These are phyloP conservation scores for Fusarium verticillioides DNA, from an alignment of 2,329 filamentous ascomycete genomes.

Conservation along the genomic window DNA sequence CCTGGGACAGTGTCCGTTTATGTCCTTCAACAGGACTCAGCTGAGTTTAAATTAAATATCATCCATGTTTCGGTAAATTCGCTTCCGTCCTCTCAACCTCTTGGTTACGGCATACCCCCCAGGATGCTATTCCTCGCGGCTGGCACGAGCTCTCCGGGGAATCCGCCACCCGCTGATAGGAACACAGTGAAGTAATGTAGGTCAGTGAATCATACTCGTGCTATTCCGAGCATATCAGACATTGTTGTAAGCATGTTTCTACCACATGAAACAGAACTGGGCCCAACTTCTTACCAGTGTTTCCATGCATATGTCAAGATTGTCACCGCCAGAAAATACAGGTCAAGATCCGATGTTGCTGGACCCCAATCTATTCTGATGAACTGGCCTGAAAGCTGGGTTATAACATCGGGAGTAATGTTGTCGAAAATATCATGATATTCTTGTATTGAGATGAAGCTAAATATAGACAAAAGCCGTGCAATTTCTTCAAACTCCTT, in stretches of 20 bases:
- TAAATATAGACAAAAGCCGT: neutral
- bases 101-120: neutral
- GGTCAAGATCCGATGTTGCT: neutral
- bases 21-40: neutral
- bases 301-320: neutral
- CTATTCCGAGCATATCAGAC: neutral
- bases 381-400: neutral
- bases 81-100: neutral
- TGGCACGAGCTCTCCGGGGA: neutral
- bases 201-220: neutral
- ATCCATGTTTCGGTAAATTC: neutral
- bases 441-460: neutral
- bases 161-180: neutral
- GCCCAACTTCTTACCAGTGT: neutral
- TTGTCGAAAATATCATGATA: neutral
- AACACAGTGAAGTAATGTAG: neutral
- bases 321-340: neutral
- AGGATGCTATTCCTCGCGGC: neutral
- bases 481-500: neutral
- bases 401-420: neutral
- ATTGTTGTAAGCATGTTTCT: neutral
- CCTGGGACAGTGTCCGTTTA: neutral
- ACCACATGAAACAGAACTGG: conserved; percentile 1
- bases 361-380: neutral
- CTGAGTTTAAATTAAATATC: neutral